Evolutionary conservation across 2,329 filamentous ascomycete species (phyloP).

Genomic region (Chaetomium sp.): DNA sequence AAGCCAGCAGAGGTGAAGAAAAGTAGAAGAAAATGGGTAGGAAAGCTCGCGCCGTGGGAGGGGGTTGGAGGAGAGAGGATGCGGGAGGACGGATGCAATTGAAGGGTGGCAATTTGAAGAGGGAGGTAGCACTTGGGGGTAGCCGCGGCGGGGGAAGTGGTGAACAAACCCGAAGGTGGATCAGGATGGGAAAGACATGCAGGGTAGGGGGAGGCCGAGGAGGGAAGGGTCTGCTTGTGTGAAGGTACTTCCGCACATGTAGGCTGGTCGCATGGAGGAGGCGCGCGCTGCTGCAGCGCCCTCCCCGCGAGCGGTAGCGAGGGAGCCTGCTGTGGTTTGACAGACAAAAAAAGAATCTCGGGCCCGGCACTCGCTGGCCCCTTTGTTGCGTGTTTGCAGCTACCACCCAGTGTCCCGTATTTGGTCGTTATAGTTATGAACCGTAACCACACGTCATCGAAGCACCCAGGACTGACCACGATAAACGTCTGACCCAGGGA

Average conservation of each 20-base stretch:
- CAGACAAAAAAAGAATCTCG: conserved; percentile 3
- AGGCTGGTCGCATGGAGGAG: conserved; percentile 21
- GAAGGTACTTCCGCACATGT: conserved; percentile 21
- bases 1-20: conserved; percentile 16
- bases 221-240: conserved; percentile 23
- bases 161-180: conserved; percentile 36
- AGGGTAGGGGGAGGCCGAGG: conserved; percentile 33
- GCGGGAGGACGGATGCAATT: conserved; percentile 21
- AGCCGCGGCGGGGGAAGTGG: conserved; percentile 28
- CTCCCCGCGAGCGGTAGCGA: conserved; percentile 20
- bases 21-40: conserved; percentile 23
- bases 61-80: conserved; percentile 16
- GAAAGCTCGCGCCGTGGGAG: conserved; percentile 14
- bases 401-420: conserved; percentile 9
- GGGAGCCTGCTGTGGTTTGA: conserved; percentile 16
- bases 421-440: conserved; percentile 25
- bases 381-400: conserved; percentile 7
- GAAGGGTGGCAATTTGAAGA: conserved; percentile 24
- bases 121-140: conserved; percentile 32
- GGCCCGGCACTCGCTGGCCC: conserved; percentile 6
- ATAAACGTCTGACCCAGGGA: conserved; percentile 12
- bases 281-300: conserved; percentile 23
- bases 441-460: conserved; percentile 33
- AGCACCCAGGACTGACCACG: conserved; percentile 24
- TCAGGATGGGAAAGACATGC: conserved; percentile 39